Percentiles rank a stretch among this genome's conserved stretches.
Conservation (phyloP, 1,284 basidiomycete genomes). For the Sanghuangporus sanghuang region DNA sequence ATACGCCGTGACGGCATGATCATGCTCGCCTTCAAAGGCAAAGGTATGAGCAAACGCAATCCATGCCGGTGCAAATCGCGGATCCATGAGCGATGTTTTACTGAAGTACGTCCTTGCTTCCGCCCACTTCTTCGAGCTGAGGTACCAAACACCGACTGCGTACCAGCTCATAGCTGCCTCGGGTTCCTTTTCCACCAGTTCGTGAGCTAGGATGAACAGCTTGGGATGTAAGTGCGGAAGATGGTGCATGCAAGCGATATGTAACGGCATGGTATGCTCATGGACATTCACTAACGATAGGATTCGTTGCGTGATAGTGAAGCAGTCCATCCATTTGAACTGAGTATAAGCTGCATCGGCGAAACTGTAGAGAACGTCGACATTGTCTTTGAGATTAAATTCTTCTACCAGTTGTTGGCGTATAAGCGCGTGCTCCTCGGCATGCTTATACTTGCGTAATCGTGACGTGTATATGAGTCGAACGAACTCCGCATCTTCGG, state of each 20-base stretch:
- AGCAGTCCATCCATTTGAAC: slow-evolving; percentile 94
- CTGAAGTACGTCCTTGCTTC: slow-evolving; percentile 92
- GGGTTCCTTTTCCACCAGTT: slow-evolving; percentile 90
- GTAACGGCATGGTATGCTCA: slow-evolving; percentile 82
- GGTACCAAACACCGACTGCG: slow-evolving; percentile 97
- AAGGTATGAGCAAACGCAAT: slow-evolving; percentile 97
- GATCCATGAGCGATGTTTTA: slow-evolving; percentile 96
- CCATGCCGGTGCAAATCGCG: slow-evolving; percentile 95
- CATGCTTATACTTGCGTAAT: slow-evolving; percentile 84
- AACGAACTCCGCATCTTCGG: slow-evolving; percentile 86
- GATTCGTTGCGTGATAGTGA: slow-evolving; percentile 80
- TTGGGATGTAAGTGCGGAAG: slow-evolving; percentile 86
- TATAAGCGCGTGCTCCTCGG: slow-evolving; percentile 75
- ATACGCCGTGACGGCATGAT: slow-evolving; percentile 97
- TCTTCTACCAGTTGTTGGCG: slow-evolving; percentile 71
- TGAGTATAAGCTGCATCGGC: slow-evolving; percentile 88
- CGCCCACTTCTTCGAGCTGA: slow-evolving; percentile 78
- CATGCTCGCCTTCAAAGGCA: slow-evolving; percentile 95
- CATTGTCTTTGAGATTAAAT: slow-evolving; percentile 81
- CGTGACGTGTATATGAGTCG: slow-evolving; percentile 89
- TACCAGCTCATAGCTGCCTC: slow-evolving; percentile 95
- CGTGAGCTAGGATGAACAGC: slow-evolving; percentile 93
- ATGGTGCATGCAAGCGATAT: slow-evolving; percentile 97
- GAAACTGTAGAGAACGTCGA: slow-evolving; percentile 87
- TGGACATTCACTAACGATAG: slow-evolving; percentile 78